A percentile compares a stretch with the other conserved stretches of the same genome.
phyloP scores from a whole-genome alignment of 2,329 filamentous ascomycete genomes.

The Penicillium concentricum region DNA sequence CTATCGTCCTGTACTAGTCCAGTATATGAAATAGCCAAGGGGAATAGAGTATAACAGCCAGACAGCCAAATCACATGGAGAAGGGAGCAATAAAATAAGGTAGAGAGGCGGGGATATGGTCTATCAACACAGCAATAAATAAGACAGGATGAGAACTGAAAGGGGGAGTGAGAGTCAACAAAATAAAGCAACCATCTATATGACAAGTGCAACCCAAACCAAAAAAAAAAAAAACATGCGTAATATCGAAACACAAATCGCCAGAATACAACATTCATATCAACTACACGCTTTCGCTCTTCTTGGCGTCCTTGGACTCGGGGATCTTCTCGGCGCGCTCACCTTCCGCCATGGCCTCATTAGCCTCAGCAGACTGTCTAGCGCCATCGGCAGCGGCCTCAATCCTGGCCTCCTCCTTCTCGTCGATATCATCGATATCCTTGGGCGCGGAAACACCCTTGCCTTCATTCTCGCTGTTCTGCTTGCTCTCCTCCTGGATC shows the following conservation, averaged over 20 bases:
- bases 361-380: slow-evolving; percentile 48
- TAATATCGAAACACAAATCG: slow-evolving; percentile 13
- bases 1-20: not conserved
- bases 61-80: slow-evolving; percentile 11
- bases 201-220: slow-evolving; percentile 6
- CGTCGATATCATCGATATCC: slow-evolving; percentile 90
- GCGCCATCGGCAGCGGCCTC: slow-evolving; percentile 49
- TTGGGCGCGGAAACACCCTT: slow-evolving; percentile 73
- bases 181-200: slow-evolving; percentile 14
- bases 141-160: slow-evolving; percentile 25
- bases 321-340: slow-evolving; percentile 33
- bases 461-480: slow-evolving; percentile 77
- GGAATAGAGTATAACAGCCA: slow-evolving; percentile 16
- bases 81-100: slow-evolving; percentile 7
- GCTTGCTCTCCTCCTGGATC: slow-evolving; percentile 94
- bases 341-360: slow-evolving; percentile 43
- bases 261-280: slow-evolving; percentile 12
- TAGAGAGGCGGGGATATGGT: slow-evolving; percentile 14
- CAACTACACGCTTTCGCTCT: slow-evolving; percentile 22
- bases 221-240: slow-evolving; percentile 1
- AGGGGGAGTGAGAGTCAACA: not conserved
- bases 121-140: slow-evolving; percentile 24
- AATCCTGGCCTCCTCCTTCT: slow-evolving; percentile 69
- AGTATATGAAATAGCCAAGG: not conserved
- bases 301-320: slow-evolving; percentile 28